A percentile compares a stretch with the other conserved stretches of the same genome.
Conservation (phyloP, 2,329 filamentous ascomycete species). For the Pseudovirgaria hyperparasitica region DNA sequence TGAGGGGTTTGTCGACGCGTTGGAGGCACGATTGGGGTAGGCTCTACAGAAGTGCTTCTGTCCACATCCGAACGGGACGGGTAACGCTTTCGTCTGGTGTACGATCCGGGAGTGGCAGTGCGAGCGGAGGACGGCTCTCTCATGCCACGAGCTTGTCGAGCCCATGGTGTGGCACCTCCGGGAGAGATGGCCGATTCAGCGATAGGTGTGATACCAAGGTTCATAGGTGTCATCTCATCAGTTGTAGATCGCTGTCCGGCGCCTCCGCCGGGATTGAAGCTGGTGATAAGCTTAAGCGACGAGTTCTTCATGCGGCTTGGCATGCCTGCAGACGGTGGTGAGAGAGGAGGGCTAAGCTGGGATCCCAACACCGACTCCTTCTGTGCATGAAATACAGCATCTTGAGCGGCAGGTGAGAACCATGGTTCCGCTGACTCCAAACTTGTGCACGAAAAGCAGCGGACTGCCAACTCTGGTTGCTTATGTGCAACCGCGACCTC, state of each 20-base stretch:
- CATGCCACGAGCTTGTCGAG: slow-evolving; percentile 16
- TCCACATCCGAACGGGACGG: slow-evolving; percentile 33
- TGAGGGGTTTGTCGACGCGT: slow-evolving; percentile 17
- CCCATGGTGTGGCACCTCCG: slow-evolving; percentile 29
- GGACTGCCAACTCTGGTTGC: slow-evolving; percentile 79
- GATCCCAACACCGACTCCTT: slow-evolving; percentile 39
- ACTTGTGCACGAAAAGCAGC: slow-evolving; percentile 86
- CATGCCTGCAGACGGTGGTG: slow-evolving; percentile 53
- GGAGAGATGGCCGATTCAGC: slow-evolving; percentile 56
- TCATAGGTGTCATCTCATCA: slow-evolving; percentile 59
- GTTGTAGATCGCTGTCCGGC: slow-evolving; percentile 52
- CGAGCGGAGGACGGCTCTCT: slow-evolving; percentile 37
- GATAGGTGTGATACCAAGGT: slow-evolving; percentile 75
- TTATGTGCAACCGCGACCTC: slow-evolving; percentile 79
- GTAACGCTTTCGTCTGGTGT: slow-evolving; percentile 52
- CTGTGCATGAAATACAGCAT: slow-evolving; percentile 44
- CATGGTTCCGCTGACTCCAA: slow-evolving; percentile 75
- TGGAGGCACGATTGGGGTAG: slow-evolving; percentile 17
- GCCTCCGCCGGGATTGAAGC: slow-evolving; percentile 46
- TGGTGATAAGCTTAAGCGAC: slow-evolving; percentile 81
- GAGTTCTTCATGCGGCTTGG: slow-evolving; percentile 54
- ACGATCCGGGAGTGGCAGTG: slow-evolving; percentile 46
- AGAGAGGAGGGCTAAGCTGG: slow-evolving; percentile 55
- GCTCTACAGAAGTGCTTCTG: slow-evolving; percentile 16
- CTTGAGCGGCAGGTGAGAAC: slow-evolving; percentile 69